Conservation (phyloP, 2,329 filamentous ascomycete species). For the Sporothrix pseudoabietina region DNA sequence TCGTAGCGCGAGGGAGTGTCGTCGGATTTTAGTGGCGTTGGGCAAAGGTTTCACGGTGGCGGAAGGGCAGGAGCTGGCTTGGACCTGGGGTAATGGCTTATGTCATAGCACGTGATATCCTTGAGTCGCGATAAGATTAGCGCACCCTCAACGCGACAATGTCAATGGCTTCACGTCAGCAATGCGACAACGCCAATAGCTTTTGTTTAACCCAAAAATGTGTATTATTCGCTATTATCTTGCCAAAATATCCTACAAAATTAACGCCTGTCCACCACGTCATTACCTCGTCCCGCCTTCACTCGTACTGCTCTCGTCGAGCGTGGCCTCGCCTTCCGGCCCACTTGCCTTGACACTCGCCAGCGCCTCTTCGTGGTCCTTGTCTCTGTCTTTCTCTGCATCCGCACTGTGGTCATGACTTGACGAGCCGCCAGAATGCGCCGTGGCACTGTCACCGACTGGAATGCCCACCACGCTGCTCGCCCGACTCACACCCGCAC, state of each 20-base stretch:
- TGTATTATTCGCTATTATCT: neutral
- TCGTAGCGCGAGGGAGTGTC: neutral
- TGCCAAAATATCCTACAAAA: neutral
- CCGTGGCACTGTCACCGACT: conserved; percentile 14
- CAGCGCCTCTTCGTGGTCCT: conserved; percentile 34
- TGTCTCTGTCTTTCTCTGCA: neutral
- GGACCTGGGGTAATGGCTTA: conserved; percentile 10
- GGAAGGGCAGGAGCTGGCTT: neutral
- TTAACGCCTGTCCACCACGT: neutral
- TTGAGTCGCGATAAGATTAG: neutral
- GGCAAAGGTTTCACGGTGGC: neutral
- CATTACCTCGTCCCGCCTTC: neutral
- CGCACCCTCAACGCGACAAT: neutral
- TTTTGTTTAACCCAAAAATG: neutral
- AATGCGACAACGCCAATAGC: neutral
- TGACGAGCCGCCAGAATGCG: neutral
- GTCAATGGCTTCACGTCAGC: neutral
- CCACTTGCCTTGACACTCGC: conserved; percentile 41
- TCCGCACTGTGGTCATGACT: neutral
- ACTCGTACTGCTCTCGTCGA: conserved; percentile 32
- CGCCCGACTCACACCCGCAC: conserved; percentile 69
- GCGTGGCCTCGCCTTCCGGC: conserved; percentile 35
- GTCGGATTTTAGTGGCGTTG: conserved; percentile 19
- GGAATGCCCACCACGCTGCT: conserved; percentile 62
- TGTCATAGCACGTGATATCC: neutral